Conservation (phyloP, 345 rosid species). For the Citrus reticulata region DNA sequence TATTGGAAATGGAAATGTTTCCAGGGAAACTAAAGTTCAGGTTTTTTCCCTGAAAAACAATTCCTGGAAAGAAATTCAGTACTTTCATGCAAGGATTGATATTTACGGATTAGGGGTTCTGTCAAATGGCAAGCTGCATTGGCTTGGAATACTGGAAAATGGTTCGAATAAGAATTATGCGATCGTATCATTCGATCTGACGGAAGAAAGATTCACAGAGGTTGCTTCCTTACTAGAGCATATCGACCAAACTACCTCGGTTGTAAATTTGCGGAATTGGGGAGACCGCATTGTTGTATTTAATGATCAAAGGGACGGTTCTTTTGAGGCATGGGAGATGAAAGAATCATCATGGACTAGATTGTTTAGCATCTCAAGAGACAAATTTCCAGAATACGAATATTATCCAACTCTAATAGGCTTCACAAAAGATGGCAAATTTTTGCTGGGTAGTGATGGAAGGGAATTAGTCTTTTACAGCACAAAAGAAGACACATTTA, state of each 20-base stretch:
- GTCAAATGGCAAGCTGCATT: constrained; percentile 28
- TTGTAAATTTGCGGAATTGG: constrained; percentile 6
- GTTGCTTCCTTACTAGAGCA: constrained; percentile 3
- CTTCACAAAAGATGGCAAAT: constrained; percentile 18
- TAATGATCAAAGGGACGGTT: constrained; percentile 9
- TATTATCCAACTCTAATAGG: constrained; percentile 12
- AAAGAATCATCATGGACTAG: constrained; percentile 32
- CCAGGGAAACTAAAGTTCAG: constrained; percentile 5
- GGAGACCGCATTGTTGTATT: constrained; percentile 29
- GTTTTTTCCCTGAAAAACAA: constrained; percentile 22
- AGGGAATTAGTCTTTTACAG: background rate
- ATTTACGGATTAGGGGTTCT: constrained; percentile 9
- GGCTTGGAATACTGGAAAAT: constrained; percentile 12
- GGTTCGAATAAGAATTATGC: background rate
- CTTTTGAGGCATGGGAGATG: constrained; percentile 31
- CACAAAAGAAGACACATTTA: background rate
- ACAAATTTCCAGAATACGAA: background rate
- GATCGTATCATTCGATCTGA: background rate
- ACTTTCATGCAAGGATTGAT: constrained; percentile 5
- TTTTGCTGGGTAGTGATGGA: constrained; percentile 19
- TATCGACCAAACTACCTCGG: background rate
- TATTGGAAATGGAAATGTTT: background rate
- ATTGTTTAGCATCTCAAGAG: constrained; percentile 18
- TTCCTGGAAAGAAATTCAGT: constrained; percentile 19
- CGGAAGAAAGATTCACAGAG: background rate